Evolutionary conservation across 495 filamentous ascomycete genomes (phyloP), one percentile per base, ranked within the genome.

Genomic region (Penicillium roqueforti): DNA sequence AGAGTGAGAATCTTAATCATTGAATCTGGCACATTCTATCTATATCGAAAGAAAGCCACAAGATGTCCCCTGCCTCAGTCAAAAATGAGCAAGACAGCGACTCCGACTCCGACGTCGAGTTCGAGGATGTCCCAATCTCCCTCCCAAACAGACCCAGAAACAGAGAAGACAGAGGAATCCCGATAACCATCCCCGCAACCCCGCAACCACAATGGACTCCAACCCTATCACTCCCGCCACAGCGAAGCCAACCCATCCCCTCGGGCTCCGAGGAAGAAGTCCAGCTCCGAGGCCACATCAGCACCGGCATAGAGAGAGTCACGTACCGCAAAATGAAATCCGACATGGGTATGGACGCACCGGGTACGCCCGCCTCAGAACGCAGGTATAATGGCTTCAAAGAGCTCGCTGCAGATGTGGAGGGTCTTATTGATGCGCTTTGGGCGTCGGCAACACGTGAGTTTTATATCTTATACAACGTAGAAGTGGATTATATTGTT

Each of bases 391-490:
- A 77, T 46, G 81, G 67, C 54, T 86, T 93, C 66, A 72, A 65
- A 14, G 84, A 92, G 51, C 72, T 88, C 6, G 86, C 78, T 13
- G 79, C 72, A 42, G 89, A 95, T 63, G 66, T 95, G 1, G 86
- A 90, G 37, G 72, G 69, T 6, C 55, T 92, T 14, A 71, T 92
- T 14, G 85, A 92, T 70, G 80, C 92, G 10, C 68, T 95, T 7
- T 96, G 91, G 91, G 75, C 86, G 22, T 87, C 81, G 38, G 87
- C 87, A 3, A 93, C 89, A 9, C 89, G 89, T 93, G 76, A 56
- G 89, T 62, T 55, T 54, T 14, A 36, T 40, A 18, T 41, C 11
- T 36, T 16, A 37, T 47, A 22, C 44, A 28, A 11, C 20, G 32
- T 34, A 34, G 14, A n/a, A 43, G 4, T 14, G 13, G 14, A 26